Percentiles rank a stretch among this genome's conserved stretches.
phyloP scores from a whole-genome alignment of 202 grass and related monocot genomes.

The Tripidium arundinaceum region DNA sequence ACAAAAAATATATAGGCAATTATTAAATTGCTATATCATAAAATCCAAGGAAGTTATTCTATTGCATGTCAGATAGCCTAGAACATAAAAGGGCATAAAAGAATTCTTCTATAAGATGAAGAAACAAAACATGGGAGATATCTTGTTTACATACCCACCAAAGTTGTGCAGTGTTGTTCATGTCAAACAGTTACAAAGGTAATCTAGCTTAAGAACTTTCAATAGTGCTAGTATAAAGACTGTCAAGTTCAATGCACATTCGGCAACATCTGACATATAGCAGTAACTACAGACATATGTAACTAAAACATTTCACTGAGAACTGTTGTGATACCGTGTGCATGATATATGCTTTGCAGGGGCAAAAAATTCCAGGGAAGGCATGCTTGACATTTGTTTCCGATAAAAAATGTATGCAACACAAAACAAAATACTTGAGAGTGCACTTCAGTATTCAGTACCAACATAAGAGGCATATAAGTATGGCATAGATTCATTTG shows the following conservation, averaged over 20 bases:
- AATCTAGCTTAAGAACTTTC: background rate
- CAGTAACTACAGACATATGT: background rate
- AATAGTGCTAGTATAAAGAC: background rate
- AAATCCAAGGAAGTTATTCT: constrained; percentile 9
- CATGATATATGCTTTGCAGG: background rate
- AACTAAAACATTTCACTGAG: background rate
- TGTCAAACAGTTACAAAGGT: constrained; percentile 4
- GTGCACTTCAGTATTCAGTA: background rate
- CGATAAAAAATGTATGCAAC: background rate
- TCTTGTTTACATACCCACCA: background rate
- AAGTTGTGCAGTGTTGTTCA: background rate
- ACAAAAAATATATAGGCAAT: constrained; percentile 23
- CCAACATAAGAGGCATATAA: constrained; percentile 8
- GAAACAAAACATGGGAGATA: constrained; percentile 4
- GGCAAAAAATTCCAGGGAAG: background rate
- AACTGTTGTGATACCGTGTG: constrained; percentile 3
- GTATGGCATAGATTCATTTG: constrained; percentile 1
- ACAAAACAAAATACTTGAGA: background rate
- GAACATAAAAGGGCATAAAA: constrained; percentile 21
- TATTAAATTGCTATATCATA: background rate
- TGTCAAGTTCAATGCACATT: background rate
- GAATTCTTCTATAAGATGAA: background rate
- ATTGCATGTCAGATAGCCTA: constrained; percentile 5
- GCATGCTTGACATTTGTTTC: background rate
- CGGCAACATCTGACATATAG: background rate